phyloP scores from a whole-genome alignment of 345 rosid genomes.

The Pugionium cornutum region DNA sequence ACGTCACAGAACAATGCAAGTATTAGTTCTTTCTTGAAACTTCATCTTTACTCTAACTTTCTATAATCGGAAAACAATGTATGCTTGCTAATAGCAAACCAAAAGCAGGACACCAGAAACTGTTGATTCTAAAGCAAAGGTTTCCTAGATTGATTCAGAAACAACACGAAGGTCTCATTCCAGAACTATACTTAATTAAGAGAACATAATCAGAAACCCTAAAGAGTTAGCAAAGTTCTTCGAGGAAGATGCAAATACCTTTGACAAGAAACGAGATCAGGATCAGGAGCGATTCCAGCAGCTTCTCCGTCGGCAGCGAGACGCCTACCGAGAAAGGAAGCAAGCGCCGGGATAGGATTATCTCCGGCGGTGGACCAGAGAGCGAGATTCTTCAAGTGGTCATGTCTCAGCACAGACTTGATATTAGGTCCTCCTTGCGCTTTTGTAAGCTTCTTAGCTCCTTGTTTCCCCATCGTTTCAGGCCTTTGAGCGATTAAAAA shows the following conservation, averaged over 20 bases:
- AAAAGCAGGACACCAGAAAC: too few species aligned
- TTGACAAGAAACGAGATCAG: constrained; percentile 46
- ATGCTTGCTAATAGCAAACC: too few species aligned
- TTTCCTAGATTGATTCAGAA: too few species aligned
- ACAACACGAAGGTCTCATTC: too few species aligned
- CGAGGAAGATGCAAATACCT: constrained; percentile 21
- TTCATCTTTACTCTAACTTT: too few species aligned
- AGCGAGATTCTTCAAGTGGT: constrained; percentile 70
- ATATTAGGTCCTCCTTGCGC: constrained; percentile 29
- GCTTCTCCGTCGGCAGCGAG: constrained; percentile 56
- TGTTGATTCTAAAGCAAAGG: too few species aligned
- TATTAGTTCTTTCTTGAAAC: too few species aligned
- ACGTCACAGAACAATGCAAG: too few species aligned
- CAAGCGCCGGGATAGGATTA: constrained; percentile 49
- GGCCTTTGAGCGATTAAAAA: too few species aligned
- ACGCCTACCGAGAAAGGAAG: constrained; percentile 62
- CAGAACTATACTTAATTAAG: too few species aligned
- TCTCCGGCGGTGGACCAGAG: constrained; percentile 58
- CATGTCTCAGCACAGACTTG: constrained; percentile 56
- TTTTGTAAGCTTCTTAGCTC: constrained; percentile 33
- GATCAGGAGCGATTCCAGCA: constrained; percentile 49
- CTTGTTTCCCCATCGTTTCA: constrained; percentile 46
- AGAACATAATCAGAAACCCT: too few species aligned
- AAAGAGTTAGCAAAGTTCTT: not conserved
- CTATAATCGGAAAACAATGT: too few species aligned